Evolutionary conservation across 768 basidiomycete genomes (phyloP), one percentile per base, ranked within the genome.

Genomic region (Amanita muscaria): DNA sequence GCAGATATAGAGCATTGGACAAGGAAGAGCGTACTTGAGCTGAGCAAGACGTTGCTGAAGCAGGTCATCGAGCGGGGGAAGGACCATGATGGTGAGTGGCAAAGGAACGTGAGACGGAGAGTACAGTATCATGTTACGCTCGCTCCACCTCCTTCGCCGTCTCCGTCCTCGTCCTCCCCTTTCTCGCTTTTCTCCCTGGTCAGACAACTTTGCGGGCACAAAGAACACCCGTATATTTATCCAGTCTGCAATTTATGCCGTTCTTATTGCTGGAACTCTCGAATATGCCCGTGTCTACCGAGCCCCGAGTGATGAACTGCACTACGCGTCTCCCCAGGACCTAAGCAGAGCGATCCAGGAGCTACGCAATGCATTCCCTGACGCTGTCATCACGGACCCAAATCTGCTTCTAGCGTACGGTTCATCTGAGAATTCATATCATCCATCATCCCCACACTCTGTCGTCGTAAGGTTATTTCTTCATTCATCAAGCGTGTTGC

Each of bases 401-500:
- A 66, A 72, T 25, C 61, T 67, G 14, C 62, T 86, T 19, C 61
- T 65, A 35, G 66, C 68, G 24, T 70, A 83, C 48, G 85, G 85
- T 3, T 79, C 73, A 25, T 86, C 83, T 1, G 76, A 76, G 50
- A 77, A 83, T 54, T 80, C 80, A 6, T 83, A 83, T 53, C 81
- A 78, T 55, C 74, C 76, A 3, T 62, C 69, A 40, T 73, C 73
- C 32, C 68, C 78, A 4, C 77, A 80, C 51, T 69, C 74, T 7
- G 67, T 72, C n/a, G 60, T 74, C 33, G 72, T 73, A 49, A 37
- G 64, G n/a, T 58, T 14, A 11, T 45, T 23, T 36, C 5, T 19
- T 36, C 18, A 18, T 39, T n/a, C 31, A 12, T 11, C 12, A 19
- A 34, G 8, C 19, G 30, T 33, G n/a, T n/a, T n/a, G n/a, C n/a